Conservation (phyloP, 1,139 yeast species). For the Protomyces macrosporus region DNA sequence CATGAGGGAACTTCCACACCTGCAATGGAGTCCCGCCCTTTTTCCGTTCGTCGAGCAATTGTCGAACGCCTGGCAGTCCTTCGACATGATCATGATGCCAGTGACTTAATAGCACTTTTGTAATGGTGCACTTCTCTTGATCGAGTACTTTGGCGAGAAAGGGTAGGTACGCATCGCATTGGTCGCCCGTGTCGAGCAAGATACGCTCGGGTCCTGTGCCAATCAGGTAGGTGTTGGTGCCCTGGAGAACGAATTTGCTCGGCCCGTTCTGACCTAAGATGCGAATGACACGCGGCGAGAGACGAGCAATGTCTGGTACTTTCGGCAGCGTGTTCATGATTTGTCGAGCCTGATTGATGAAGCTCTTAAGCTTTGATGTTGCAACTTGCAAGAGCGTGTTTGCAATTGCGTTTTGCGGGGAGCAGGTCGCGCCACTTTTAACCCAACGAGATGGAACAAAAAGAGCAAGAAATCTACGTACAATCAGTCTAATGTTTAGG, state of each 20-base stretch:
- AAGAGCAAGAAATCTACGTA: slow-evolving; percentile 4
- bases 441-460: not conserved
- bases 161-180: slow-evolving; percentile 36
- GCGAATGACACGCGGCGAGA: slow-evolving; percentile 41
- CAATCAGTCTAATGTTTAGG: slow-evolving; percentile 21
- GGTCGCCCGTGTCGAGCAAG: slow-evolving; percentile 43
- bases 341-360: no score
- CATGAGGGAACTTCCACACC: slow-evolving; percentile 30
- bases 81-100: slow-evolving; percentile 43
- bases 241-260: slow-evolving; percentile 40
- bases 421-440: not conserved
- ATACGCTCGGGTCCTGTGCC: slow-evolving; percentile 39
- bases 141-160: slow-evolving; percentile 35
- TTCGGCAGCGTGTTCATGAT: slow-evolving; percentile 10
- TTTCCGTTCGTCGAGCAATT: not conserved
- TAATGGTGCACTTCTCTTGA: slow-evolving; percentile 35
- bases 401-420: not conserved
- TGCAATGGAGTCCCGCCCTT: not conserved
- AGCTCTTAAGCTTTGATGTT: no score
- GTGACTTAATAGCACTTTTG: slow-evolving; percentile 40
- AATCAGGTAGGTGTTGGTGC: slow-evolving; percentile 43
- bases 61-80: slow-evolving; percentile 36
- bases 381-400: not conserved
- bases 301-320: slow-evolving; percentile 36
- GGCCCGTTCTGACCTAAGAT: slow-evolving; percentile 42